phyloP scores from a whole-genome alignment of 345 rosid species.

The Eucalyptus curtisii region DNA sequence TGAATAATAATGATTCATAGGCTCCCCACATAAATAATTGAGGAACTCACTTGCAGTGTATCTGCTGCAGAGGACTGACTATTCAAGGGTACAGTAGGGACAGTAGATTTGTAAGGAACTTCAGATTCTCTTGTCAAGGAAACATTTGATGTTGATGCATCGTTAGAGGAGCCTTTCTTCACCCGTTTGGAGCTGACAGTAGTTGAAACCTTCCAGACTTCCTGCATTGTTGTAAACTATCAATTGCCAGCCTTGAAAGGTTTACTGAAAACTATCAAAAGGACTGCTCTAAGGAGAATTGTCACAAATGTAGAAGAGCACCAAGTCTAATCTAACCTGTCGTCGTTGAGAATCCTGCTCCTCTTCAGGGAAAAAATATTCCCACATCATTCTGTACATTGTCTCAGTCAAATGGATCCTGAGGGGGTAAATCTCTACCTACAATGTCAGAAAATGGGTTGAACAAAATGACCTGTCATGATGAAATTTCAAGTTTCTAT shows the following conservation, averaged over 20 bases:
- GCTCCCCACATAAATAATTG: not conserved
- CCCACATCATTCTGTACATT: slow-evolving; percentile 99
- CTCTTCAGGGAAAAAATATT: slow-evolving; percentile 90
- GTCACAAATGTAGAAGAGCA: not conserved
- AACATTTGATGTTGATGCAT: slow-evolving; percentile 41
- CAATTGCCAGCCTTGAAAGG: not conserved
- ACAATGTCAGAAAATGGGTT: not conserved
- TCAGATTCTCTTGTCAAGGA: slow-evolving; percentile 56
- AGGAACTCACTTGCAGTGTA: slow-evolving; percentile 23
- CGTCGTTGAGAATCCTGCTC: slow-evolving; percentile 97
- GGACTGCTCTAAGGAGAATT: not conserved
- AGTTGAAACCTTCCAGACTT: slow-evolving; percentile 93
- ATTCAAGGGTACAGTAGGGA: slow-evolving; percentile 11
- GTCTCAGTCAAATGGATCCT: slow-evolving; percentile 93
- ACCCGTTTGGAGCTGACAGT: slow-evolving; percentile 76
- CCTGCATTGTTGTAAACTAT: slow-evolving; percentile 34
- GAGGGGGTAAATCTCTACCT: slow-evolving; percentile 97
- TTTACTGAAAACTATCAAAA: not conserved
- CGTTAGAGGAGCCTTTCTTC: slow-evolving; percentile 66
- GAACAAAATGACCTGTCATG: not conserved
- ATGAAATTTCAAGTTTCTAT: not conserved
- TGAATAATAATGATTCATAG: not conserved
- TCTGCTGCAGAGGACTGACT: slow-evolving; percentile 15
- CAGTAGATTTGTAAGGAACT: slow-evolving; percentile 27
- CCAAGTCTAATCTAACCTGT: slow-evolving; percentile 38